Conservation (phyloP, 495 filamentous ascomycete genomes). For the Aspergillus sclerotiicarbonarius region DNA sequence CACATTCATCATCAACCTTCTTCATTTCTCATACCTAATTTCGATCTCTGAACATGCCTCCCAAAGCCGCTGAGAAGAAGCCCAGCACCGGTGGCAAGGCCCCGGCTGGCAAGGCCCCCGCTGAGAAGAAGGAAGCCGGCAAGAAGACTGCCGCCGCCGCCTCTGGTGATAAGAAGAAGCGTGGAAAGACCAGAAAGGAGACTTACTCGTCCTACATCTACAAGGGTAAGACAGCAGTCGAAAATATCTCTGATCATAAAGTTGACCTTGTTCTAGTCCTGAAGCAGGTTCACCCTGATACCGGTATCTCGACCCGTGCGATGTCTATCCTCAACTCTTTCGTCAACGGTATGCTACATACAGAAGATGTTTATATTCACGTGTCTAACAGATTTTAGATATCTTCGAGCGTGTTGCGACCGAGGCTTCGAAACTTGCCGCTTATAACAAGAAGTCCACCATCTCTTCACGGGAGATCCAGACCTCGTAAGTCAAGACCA, state of each 20-base stretch:
- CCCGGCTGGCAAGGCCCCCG: conserved; percentile 80
- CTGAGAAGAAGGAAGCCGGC: conserved; percentile 99
- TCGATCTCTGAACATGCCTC: conserved; percentile 68
- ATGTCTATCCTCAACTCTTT: conserved; percentile 99
- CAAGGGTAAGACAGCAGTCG: conserved; percentile 72
- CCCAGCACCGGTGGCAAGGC: conserved; percentile 96
- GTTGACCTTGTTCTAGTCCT: conserved; percentile 63
- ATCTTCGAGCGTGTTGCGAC: conserved; percentile 99
- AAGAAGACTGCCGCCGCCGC: conserved; percentile 92
- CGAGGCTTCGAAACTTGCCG: conserved; percentile 97
- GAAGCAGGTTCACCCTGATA: conserved; percentile 99
- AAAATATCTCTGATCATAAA: conserved; percentile 41
- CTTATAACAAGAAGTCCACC: conserved; percentile 99
- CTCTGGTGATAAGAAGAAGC: conserved; percentile 99
- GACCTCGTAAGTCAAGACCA: conserved; percentile 68
- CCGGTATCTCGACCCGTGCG: conserved; percentile 99
- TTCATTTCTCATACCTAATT: conserved; percentile 14
- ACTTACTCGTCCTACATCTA: conserved; percentile 99
- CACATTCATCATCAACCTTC: conserved; percentile 29
- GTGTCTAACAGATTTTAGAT: conserved; percentile 53
- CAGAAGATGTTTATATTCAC: not conserved
- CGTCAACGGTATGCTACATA: conserved; percentile 79
- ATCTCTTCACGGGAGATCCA: conserved; percentile 99
- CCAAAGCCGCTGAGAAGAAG: conserved; percentile 95
- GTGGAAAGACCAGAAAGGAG: conserved; percentile 99